Evolutionary conservation across 208 protist species (phyloP), one percentile per base, ranked within the genome.

Genomic region (Leishmania gerbilli): DNA sequence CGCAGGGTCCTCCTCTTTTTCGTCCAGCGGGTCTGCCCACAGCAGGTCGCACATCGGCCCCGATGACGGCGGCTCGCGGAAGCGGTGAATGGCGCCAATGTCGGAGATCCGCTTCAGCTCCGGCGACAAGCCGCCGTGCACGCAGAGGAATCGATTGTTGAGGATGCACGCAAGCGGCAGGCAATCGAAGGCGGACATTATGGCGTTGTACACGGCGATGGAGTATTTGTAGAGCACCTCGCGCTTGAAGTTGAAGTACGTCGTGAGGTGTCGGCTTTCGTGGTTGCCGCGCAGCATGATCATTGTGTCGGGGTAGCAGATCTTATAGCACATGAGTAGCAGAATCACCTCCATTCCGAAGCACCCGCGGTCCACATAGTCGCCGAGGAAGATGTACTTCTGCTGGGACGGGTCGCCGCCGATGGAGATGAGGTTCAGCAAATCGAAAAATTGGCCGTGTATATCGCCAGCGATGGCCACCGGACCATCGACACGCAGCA

Each of bases 361-460:
- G 84, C 87, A 96, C 7, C 97, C 97, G 47, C 98, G 90, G 80
- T 99, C 98, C 0, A 99, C 96, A 83, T 99, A 99, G 87, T 99
- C 98, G 60, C 99, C 99, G 11, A 99, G 89, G 81, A 99, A 99
- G 24, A 99, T 90, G 84, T 99, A 99, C 72, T 92, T 87, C 71
- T 95, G 97, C 49, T 89, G 64, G 0, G 83, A 75, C 9, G 97
- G 97, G 62, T 94, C 85, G 40, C 98, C 98, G 47, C 95, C 95
- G 77, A 99, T 91, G 68, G 98, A 96, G 42, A 99, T 94, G 19
- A 99, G 86, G 83, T 98, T 99, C 40, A 99, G 65, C 31, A 99
- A 80, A 84, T 99, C 99, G 79, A 97, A 99, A 80, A 97, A 99
- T 88, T 99, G 99, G 8, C 99, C 98, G 87, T 99, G 98, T 37